These are phyloP conservation scores for Xylaria arbuscula DNA, from an alignment of 2,329 filamentous ascomycete genomes.

Conservation along the genomic window DNA sequence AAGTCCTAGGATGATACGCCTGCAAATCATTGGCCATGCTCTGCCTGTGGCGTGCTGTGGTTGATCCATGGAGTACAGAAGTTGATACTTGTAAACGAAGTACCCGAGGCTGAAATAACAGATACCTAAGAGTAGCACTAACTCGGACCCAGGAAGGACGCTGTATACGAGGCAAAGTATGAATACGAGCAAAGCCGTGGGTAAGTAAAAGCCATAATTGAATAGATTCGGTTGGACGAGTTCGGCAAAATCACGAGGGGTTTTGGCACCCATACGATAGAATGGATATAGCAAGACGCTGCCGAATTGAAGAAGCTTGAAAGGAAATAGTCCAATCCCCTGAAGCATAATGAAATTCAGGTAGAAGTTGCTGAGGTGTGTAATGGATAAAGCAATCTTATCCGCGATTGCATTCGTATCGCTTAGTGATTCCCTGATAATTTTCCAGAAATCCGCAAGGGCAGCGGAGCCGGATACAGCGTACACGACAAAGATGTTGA, in stretches of 20 bases:
- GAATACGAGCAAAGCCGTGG: constrained; percentile 90
- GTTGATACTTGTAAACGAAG: constrained; percentile 96
- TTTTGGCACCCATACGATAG: constrained; percentile 80
- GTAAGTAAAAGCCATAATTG: constrained; percentile 95
- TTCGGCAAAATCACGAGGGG: constrained; percentile 88
- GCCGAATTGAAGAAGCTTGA: constrained; percentile 90
- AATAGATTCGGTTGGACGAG: constrained; percentile 85
- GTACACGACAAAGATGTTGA: constrained; percentile 98
- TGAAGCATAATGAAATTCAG: constrained; percentile 94
- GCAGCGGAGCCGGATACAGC: constrained; percentile 82
- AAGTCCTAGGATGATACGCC: constrained; percentile 86
- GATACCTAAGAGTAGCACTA: constrained; percentile 83
- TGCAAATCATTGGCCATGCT: constrained; percentile 97
- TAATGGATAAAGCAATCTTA: constrained; percentile 79
- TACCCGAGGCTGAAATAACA: constrained; percentile 86
- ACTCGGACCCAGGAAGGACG: constrained; percentile 81
- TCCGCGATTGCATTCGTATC: constrained; percentile 83
- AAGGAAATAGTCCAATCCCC: constrained; percentile 90
- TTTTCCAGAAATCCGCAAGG: constrained; percentile 75
- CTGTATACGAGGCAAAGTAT: constrained; percentile 97
- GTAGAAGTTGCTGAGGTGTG: constrained; percentile 84
- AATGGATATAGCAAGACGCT: constrained; percentile 86
- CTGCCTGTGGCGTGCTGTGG: constrained; percentile 92
- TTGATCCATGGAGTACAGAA: constrained; percentile 98
- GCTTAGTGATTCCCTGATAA: constrained; percentile 78